These are phyloP conservation scores for Meripilus lineatus DNA, from an alignment of 1,284 basidiomycete genomes.

Conservation along the genomic window DNA sequence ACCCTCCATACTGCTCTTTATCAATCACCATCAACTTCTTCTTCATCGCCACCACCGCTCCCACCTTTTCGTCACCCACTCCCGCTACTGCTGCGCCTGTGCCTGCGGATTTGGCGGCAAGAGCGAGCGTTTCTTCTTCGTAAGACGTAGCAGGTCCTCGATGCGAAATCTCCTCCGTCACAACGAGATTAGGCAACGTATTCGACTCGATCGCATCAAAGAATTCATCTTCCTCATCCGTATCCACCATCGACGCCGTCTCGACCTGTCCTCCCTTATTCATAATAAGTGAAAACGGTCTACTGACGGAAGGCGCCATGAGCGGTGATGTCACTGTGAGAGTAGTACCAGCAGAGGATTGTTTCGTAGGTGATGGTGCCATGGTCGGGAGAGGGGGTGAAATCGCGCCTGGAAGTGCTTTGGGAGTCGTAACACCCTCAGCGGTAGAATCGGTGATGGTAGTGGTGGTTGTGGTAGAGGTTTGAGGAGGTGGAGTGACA, in stretches of 20 bases:
- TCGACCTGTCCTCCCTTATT: constrained; percentile 18
- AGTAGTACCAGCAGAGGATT: constrained; percentile 1
- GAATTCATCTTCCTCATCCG: constrained; percentile 95
- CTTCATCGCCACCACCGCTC: no score
- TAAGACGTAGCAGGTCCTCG: no score
- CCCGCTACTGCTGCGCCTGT: no score
- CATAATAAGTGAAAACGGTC: constrained; percentile 16
- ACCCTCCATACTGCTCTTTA: constrained; percentile 61
- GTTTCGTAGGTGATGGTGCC: background rate
- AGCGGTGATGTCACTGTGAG: constrained; percentile 2
- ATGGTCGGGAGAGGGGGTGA: constrained; percentile 7
- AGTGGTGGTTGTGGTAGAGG: background rate
- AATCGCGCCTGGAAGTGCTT: background rate
- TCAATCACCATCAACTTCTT: constrained; percentile 29
- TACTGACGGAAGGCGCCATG: no score
- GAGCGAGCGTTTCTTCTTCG: constrained; percentile 16
- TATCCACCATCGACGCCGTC: constrained; percentile 48
- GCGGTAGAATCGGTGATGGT: no score
- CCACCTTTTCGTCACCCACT: no score
- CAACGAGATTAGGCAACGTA: constrained; percentile 68
- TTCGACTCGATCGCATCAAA: constrained; percentile 94
- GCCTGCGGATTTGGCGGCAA: background rate
- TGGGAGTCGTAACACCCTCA: background rate
- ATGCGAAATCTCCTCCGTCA: constrained; percentile 55
- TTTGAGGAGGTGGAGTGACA: background rate